Evolutionary conservation across 2,329 filamentous ascomycete species (phyloP), one percentile per base, ranked within the genome.

Genomic region (Ophiobolus disseminans): DNA sequence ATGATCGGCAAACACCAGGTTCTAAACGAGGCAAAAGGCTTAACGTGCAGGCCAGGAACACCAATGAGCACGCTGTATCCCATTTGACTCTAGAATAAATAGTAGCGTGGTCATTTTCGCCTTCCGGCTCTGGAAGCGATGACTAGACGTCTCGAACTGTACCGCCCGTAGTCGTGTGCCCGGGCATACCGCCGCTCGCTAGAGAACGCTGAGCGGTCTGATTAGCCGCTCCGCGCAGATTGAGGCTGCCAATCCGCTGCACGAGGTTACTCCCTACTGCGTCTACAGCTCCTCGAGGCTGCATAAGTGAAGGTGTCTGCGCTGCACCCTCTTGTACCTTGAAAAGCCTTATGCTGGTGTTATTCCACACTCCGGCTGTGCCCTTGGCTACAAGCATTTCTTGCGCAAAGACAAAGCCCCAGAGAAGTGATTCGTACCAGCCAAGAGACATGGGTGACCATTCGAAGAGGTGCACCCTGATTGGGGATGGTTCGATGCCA

Each of bases 371-470:
- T 6, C 94, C 93, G 23, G 92, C 90, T 2, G 90, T 92, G 22
- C 92, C 92, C 68, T 88, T 92, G 0, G 88, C 85, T 21, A 93
- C 85, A 48, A 91, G 86, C 86, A 96, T 90, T 76, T 99, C 94
- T 63, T 86, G 87, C 21, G 89, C 86, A 70, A 97, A 97, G 43
- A 97, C 86, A 62, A 97, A 90, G 13, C 91, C 87, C 94, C 94
- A 99, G 8, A 99, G 80, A 10, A 97, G 80, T 4, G 90, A 93
- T 73, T 97, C 91, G 72, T 97, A 97, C 94, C 94, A 97, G 39
- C 92, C 93, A 40, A 97, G 80, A 0, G 90, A 89, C 25, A 96
- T 79, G 0, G 90, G 87, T 3, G 91, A 93, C 93, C 93, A 97
- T 75, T 96, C 91, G 65, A 97, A 97, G 11, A 90, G 87, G 68